These are phyloP conservation scores for Knufia petricola DNA, from an alignment of 2,329 filamentous ascomycete genomes.

Conservation along the genomic window DNA sequence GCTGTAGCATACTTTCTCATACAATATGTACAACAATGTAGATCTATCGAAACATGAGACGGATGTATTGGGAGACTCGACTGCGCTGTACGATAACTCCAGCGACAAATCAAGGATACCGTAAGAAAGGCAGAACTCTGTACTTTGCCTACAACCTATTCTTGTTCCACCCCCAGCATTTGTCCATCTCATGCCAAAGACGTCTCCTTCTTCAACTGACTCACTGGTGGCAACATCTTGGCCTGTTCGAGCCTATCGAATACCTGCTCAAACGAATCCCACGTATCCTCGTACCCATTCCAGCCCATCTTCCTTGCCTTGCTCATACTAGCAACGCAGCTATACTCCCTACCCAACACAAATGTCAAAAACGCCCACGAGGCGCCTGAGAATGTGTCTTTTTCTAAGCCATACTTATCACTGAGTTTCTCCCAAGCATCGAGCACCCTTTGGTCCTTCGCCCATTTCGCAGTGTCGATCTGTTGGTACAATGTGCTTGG, in stretches of 20 bases:
- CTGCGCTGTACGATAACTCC: too few relatives aligned
- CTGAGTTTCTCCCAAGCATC: slow-evolving; percentile 31
- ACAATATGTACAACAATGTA: too few relatives aligned
- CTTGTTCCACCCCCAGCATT: too few relatives aligned
- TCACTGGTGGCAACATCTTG: slow-evolving; percentile 21
- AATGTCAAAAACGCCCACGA: slow-evolving; percentile 39
- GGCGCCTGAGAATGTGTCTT: slow-evolving; percentile 34
- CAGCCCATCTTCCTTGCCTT: slow-evolving; percentile 40
- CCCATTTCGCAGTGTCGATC: slow-evolving; percentile 36
- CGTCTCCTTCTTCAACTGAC: slow-evolving; percentile 2
- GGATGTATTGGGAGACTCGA: too few relatives aligned
- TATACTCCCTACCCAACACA: slow-evolving; percentile 32
- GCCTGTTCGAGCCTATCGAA: slow-evolving; percentile 27
- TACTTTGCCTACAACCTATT: too few relatives aligned
- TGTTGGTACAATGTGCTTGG: slow-evolving; percentile 25
- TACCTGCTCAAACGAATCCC: slow-evolving; percentile 30
- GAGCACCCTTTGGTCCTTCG: slow-evolving; percentile 30
- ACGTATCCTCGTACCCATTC: slow-evolving; percentile 33
- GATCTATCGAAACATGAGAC: too few relatives aligned
- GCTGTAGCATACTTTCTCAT: too few relatives aligned
- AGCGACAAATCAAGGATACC: too few relatives aligned
- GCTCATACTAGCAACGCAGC: slow-evolving; percentile 30
- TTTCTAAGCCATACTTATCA: slow-evolving; percentile 29
- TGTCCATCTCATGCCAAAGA: background rate
- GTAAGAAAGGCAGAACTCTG: too few relatives aligned